Base-by-base conservation (phyloP, 1,284 basidiomycete species). In the Cryptococcus hybrid region DNA sequence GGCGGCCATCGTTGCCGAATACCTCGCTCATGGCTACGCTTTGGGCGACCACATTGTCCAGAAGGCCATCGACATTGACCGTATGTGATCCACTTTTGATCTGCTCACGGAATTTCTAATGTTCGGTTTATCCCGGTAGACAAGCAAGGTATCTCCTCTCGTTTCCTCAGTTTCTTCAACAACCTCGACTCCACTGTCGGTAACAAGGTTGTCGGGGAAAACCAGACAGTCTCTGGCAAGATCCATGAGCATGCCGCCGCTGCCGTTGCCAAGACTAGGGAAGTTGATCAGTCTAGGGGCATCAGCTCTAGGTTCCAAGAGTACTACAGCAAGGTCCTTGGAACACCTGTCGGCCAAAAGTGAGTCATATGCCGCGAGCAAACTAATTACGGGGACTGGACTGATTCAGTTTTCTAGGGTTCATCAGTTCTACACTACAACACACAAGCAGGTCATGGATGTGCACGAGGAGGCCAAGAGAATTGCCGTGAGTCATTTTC, bases 1-100 rank as follows among this genome's bases (percentile, higher is more conserved):
- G 65, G 66, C 70, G 82, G 70, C 69, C 47, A 90, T 94, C 68
- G 88, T 88, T 18, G 92, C 92, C 42, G 92, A 95, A 75, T 92
- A 93, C 77, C 84, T 97, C 57, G 76, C 77, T 42, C 86, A 84
- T 71, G 93, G 93, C 2, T 96, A 96, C 79, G 72, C 74, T 48
- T 83, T 96, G 43, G 86, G 87, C 24, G 92, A 96, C 73, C 74
- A 83, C 56, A 84, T 92, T 62, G 82, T 96, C 49, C 82, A 88
- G 65, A 86, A 86, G 61, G 90, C 92, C 30, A 96, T 97, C 69
- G 89, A 92, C 59, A 80, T 92, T 52, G 92, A 95, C 78, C 79
- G 88, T 90, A 66, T 66, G 24, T 24, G 24, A 86, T 79, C 47
- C 11, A n/a, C n/a, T n/a, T 6, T 36, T 35, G 34, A 12, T 15